Conservation (phyloP, 306 rosid genomes). For the Calophaca sinica region DNA sequence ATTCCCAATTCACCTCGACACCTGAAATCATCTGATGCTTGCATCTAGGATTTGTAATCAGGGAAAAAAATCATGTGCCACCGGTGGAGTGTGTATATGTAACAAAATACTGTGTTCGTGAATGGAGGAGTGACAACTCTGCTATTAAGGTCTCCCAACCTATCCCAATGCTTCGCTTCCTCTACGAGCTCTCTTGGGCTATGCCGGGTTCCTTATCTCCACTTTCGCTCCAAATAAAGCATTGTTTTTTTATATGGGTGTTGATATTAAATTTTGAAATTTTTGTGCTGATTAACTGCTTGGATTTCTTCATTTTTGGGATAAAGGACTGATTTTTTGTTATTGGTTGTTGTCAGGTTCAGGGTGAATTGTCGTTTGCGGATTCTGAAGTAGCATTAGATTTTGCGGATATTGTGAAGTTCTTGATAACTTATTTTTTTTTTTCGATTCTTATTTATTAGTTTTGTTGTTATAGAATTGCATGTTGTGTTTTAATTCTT, state of each 20-base stretch:
- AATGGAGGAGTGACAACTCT: conserved; percentile 81
- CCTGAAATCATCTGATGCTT: conserved; percentile 11
- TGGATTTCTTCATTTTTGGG: conserved; percentile 28
- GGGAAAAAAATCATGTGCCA: conserved; percentile 64
- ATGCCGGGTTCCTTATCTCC: conserved; percentile 58
- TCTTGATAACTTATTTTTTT: too few species aligned
- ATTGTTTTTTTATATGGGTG: neutral
- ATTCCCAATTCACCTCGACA: neutral
- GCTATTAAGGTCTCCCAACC: conserved; percentile 65
- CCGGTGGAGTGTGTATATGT: conserved; percentile 68
- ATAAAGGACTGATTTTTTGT: conserved; percentile 37
- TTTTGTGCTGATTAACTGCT: neutral
- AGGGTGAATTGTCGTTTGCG: conserved; percentile 88
- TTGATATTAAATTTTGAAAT: neutral
- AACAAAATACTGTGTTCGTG: conserved; percentile 75
- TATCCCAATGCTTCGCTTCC: conserved; percentile 85
- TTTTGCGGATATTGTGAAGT: conserved; percentile 1
- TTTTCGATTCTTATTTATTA: too few species aligned
- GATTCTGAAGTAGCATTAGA: conserved; percentile 88
- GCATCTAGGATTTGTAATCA: conserved; percentile 46
- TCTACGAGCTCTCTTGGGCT: conserved; percentile 92
- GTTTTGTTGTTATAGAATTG: too few species aligned
- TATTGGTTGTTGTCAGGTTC: conserved; percentile 63
- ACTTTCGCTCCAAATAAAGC: neutral
- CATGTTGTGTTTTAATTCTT: too few species aligned